Evolutionary conservation across 2,329 filamentous ascomycete species (phyloP).

Genomic region (Alternaria brassicicola): DNA sequence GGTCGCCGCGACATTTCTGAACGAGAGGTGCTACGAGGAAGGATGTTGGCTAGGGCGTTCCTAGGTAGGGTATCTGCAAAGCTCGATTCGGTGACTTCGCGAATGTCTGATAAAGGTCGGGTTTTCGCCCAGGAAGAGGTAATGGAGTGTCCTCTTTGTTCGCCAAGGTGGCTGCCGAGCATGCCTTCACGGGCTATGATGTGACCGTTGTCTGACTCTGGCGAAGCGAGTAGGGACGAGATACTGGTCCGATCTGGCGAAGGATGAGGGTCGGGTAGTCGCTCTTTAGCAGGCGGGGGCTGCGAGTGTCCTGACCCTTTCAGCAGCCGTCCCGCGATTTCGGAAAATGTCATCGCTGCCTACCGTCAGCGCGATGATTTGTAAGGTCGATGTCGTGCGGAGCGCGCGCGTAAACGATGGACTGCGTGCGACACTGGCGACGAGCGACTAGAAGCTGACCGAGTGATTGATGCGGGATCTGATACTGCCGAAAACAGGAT

Average conservation of each 20-base stretch:
- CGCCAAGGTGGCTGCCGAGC: conserved; percentile 32
- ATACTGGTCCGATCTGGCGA: conserved; percentile 25
- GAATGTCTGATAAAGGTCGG: conserved; percentile 57
- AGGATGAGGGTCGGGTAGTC: conserved; percentile 18
- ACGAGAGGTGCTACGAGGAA: conserved; percentile 34
- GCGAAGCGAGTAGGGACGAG: conserved; percentile 16
- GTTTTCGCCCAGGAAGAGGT: conserved; percentile 43
- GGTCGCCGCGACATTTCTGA: conserved; percentile 40
- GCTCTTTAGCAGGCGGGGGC: conserved; percentile 28
- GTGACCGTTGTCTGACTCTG: conserved; percentile 19
- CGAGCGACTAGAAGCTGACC: conserved; percentile 38
- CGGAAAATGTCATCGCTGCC: conserved; percentile 38
- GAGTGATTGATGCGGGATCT: conserved; percentile 43
- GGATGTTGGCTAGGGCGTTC: conserved; percentile 31
- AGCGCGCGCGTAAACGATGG: conserved; percentile 28
- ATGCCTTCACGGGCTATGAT: conserved; percentile 30
- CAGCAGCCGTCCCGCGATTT: conserved; percentile 43
- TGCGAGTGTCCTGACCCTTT: conserved; percentile 44
- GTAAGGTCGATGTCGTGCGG: conserved; percentile 4
- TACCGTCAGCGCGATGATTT: conserved; percentile 28
- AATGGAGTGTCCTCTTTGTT: conserved; percentile 31
- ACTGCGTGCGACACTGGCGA: conserved; percentile 32
- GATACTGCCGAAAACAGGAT: conserved; percentile 44
- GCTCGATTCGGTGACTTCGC: conserved; percentile 58
- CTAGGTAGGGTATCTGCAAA: conserved; percentile 48